Evolutionary conservation across 208 protist species (phyloP).

Genomic region (Lotmaria passim): DNA sequence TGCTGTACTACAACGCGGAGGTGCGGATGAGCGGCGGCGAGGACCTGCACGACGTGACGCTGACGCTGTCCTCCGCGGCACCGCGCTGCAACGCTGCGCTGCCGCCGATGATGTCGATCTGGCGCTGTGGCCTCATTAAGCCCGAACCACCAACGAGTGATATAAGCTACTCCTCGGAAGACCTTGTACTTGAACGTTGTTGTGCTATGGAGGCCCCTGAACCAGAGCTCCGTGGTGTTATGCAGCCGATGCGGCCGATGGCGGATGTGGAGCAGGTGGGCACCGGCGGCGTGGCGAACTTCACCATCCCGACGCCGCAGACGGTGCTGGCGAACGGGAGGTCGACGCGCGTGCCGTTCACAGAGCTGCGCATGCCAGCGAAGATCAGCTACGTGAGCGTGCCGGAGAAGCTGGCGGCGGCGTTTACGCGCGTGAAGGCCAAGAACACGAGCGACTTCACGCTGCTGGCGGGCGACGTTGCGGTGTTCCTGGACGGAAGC

Average conservation of each 20-base stretch:
- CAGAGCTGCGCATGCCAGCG: conserved; percentile 29
- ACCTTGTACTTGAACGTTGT: too few species aligned
- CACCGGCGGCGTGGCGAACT: conserved; percentile 28
- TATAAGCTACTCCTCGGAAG: neutral
- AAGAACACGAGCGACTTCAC: conserved; percentile 31
- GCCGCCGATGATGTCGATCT: conserved; percentile 25
- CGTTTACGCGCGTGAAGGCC: conserved; percentile 30
- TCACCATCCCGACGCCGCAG: conserved; percentile 26
- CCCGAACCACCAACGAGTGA: neutral
- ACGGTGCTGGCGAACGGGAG: conserved; percentile 34
- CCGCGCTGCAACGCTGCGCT: conserved; percentile 27
- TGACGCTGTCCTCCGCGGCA: conserved; percentile 26
- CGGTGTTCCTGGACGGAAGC: conserved; percentile 35
- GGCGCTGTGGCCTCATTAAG: conserved; percentile 25
- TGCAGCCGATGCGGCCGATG: conserved; percentile 11
- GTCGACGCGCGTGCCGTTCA: conserved; percentile 29
- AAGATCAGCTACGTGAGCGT: conserved; percentile 31
- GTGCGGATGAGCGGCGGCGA: conserved; percentile 22
- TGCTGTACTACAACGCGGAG: conserved; percentile 34
- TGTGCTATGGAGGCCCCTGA: neutral
- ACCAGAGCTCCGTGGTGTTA: neutral
- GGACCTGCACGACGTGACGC: conserved; percentile 25
- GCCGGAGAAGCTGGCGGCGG: conserved; percentile 23
- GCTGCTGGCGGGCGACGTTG: conserved; percentile 25
- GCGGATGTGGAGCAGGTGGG: conserved; percentile 24